These are phyloP conservation scores for Jaenimonas drosophilae DNA, from an alignment of 208 protist species.

Conservation along the genomic window DNA sequence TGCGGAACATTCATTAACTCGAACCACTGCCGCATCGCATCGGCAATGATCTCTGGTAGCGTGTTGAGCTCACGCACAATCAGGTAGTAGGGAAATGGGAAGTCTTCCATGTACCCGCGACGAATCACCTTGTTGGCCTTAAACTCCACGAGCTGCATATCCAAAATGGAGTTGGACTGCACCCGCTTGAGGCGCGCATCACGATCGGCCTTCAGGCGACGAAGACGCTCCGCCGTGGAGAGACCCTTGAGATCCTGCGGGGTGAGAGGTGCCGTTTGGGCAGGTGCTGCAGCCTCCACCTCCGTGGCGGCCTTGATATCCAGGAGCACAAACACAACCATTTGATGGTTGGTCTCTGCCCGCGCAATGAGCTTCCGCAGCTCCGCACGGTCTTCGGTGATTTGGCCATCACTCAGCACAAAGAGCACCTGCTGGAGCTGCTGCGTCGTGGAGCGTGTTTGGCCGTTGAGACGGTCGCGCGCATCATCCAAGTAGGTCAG, in stretches of 20 bases:
- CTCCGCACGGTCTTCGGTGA: conserved; percentile 82
- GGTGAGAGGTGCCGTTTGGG: conserved; percentile 14
- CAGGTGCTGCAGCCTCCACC: conserved; percentile 1
- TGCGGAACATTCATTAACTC: conserved; percentile 84
- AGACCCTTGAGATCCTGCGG: conserved; percentile 46
- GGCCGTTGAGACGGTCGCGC: conserved; percentile 52
- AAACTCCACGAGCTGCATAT: conserved; percentile 90
- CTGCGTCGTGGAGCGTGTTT: conserved; percentile 73
- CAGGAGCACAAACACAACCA: conserved; percentile 94
- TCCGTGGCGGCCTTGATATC: conserved; percentile 66
- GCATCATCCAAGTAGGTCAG: conserved; percentile 64
- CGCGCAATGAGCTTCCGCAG: conserved; percentile 73
- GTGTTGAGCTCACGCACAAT: conserved; percentile 95
- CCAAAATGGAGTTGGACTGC: conserved; percentile 80
- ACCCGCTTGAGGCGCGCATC: conserved; percentile 71
- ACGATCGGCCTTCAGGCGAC: conserved; percentile 77
- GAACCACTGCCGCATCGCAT: conserved; percentile 99
- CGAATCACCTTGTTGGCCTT: conserved; percentile 71
- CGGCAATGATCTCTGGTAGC: conserved; percentile 95
- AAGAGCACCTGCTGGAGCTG: conserved; percentile 96
- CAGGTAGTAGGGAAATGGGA: conserved; percentile 99
- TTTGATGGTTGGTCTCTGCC: conserved; percentile 89
- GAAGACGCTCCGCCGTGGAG: conserved; percentile 69
- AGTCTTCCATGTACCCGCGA: conserved; percentile 96
- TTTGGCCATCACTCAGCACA: conserved; percentile 97